These are phyloP conservation scores for Bruguiera sexangula DNA, from an alignment of 345 rosid genomes.

Conservation along the genomic window DNA sequence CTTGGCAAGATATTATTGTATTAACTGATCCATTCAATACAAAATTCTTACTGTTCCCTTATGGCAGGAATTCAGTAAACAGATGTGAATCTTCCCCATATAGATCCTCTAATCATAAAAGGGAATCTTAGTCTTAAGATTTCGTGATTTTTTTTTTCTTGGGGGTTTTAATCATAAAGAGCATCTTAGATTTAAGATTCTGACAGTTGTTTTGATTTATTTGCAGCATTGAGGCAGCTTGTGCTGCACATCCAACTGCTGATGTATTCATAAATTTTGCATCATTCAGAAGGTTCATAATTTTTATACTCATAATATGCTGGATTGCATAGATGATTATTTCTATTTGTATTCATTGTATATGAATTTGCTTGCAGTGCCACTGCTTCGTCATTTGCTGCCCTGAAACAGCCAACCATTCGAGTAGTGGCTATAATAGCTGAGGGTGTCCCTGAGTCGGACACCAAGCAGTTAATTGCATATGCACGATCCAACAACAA, in stretches of 20 bases:
- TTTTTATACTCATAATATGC: background rate
- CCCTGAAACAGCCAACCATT: slow-evolving; percentile 90
- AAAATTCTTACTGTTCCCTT: background rate
- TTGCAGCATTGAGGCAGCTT: slow-evolving; percentile 91
- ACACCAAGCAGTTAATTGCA: slow-evolving; percentile 84
- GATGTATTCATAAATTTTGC: slow-evolving; percentile 97
- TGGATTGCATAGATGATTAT: slow-evolving; percentile 13
- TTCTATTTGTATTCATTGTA: slow-evolving; percentile 4
- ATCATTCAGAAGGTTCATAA: slow-evolving; percentile 74
- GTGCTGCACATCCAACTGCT: slow-evolving; percentile 89
- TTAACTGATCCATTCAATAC: background rate
- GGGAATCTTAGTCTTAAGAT: background rate
- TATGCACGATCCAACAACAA: slow-evolving; percentile 94
- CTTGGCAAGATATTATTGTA: background rate
- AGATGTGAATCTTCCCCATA: background rate
- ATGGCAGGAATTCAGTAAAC: background rate
- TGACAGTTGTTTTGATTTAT: slow-evolving; percentile 13
- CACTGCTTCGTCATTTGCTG: slow-evolving; percentile 95
- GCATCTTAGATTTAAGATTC: slow-evolving; percentile 4
- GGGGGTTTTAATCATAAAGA: background rate
- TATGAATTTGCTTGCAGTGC: slow-evolving; percentile 54
- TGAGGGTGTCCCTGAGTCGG: slow-evolving; percentile 98
- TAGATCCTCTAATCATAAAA: background rate
- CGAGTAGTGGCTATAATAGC: slow-evolving; percentile 95
- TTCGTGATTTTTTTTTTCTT: no score